Base-by-base conservation (phyloP, 495 filamentous ascomycete species). In the Hyphodiscus hymeniophilus region DNA sequence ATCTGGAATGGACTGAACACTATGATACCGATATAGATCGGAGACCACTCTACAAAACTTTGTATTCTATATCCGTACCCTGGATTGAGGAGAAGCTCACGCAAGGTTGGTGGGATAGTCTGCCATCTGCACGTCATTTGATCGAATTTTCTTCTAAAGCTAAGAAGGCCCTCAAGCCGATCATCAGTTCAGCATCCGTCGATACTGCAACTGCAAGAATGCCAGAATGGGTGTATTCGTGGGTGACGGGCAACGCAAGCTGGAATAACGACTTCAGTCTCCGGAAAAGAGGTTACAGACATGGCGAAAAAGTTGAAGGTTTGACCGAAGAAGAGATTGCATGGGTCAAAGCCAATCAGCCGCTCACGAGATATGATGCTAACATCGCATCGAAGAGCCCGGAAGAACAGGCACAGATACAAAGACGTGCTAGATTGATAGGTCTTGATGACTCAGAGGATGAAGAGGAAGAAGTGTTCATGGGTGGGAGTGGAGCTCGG, bases 31-130 rank as follows among this genome's bases (percentile, higher is more conserved):
- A n/a, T 5, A 31, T 45, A 18, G 24, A 31, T 11, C n/a, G 23
- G 18, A 34, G 31, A 28, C 40, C 39, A 4, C 38, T 48, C 15
- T 48, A 48, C 18, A 40, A 48, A n/a, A 48, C 45, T 16, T 30
- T 17, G 7, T 48, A 34, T n/a, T 21, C 51, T 1, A 45, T 54
- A 10, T 13, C 28, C 2, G 45, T 38, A 4, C 12, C 23, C 7
- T 54, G 45, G 16, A 30, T 54, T 12, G 31, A 54, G 35, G 30
- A 33, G 0, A 18, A 22, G 16, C 24, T 48, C 10, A 22, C 28
- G 1, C 30, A 43, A 17, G 7, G 11, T 2, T 54, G 48, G 24
- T 48, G 39, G 51, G 40, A 42, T 15, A 13, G 7, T 15, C 10
- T 28, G 17, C 20, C 11, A 4, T 13, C n/a, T 3, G 13, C 3